Percentiles rank a stretch among this genome's conserved stretches.
Conservation (phyloP, 2,329 filamentous ascomycete genomes). For the Sclerotinia nivalis region DNA sequence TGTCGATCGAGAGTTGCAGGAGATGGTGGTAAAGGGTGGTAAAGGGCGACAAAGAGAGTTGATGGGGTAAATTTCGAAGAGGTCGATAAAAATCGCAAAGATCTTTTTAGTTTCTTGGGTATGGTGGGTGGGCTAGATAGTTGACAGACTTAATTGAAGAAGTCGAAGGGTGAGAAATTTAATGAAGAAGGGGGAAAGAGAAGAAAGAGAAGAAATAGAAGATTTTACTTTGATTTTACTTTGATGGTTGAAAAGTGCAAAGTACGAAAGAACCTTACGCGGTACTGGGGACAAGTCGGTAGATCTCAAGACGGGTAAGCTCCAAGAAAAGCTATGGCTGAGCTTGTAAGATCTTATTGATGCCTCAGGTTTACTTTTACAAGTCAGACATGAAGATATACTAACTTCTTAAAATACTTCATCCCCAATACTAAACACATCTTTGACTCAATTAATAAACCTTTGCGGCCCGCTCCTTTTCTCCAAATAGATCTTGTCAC, state of each 20-base stretch:
- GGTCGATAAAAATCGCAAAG: not conserved
- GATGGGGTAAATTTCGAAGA: not conserved
- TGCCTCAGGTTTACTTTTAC: not conserved
- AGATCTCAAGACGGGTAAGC: slow-evolving; percentile 7
- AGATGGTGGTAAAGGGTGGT: not conserved
- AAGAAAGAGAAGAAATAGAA: not conserved
- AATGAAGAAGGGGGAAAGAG: not conserved
- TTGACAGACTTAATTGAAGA: not conserved
- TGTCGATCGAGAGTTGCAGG: slow-evolving; percentile 7
- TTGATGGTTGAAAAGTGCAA: not conserved
- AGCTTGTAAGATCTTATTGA: not conserved
- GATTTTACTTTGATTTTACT: not conserved
- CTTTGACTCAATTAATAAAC: not conserved
- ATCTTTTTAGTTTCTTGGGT: slow-evolving; percentile 12
- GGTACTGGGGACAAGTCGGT: slow-evolving; percentile 2
- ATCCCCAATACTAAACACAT: not conserved
- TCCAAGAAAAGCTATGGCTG: not conserved
- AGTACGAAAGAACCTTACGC: slow-evolving; percentile 6
- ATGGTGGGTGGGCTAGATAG: not conserved
- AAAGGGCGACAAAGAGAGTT: slow-evolving; percentile 7
- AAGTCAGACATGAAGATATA: too few relatives aligned
- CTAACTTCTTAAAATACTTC: not conserved
- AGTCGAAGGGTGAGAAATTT: not conserved
- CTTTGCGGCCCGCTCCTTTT: not conserved
- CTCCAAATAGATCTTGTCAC: not conserved